Evolutionary conservation across 2,329 filamentous ascomycete species (phyloP).

Genomic region (Fusarium verticillioides): DNA sequence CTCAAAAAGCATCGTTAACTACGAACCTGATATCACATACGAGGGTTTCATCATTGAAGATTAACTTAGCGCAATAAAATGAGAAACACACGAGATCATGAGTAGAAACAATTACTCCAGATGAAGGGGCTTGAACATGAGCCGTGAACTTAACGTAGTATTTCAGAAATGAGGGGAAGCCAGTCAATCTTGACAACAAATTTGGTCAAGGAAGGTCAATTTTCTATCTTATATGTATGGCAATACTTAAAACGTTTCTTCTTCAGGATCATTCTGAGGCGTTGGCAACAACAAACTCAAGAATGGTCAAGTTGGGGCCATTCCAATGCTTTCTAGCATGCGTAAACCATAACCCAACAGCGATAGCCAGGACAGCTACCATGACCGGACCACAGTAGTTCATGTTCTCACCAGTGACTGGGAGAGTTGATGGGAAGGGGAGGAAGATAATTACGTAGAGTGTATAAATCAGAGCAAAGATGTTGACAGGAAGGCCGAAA

Average conservation of each 20-base stretch:
- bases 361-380: conserved; percentile 34
- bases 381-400: conserved; percentile 43
- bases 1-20: too few relatives aligned
- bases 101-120: too few relatives aligned
- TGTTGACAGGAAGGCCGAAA: conserved; percentile 30
- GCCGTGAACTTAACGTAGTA: rapidly evolving
- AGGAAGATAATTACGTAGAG: conserved; percentile 42
- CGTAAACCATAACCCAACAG: conserved; percentile 31
- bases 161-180: rapidly evolving
- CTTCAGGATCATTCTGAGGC: neutral
- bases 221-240: neutral
- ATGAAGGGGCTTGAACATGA: too few relatives aligned
- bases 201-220: neutral
- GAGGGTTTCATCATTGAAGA: too few relatives aligned
- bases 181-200: rapidly evolving
- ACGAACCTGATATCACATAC: rapidly evolving
- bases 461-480: conserved; percentile 39
- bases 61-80: too few relatives aligned
- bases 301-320: conserved; percentile 39
- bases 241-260: neutral
- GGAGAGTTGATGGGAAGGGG: conserved; percentile 39
- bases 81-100: too few relatives aligned
- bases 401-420: conserved; percentile 38
- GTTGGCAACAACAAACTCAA: conserved; percentile 39
- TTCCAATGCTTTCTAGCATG: conserved; percentile 39